Percentiles rank a stretch among this genome's conserved stretches.
These are phyloP conservation scores for Aulographum hederae DNA, from an alignment of 2,329 filamentous ascomycete genomes.

Conservation along the genomic window DNA sequence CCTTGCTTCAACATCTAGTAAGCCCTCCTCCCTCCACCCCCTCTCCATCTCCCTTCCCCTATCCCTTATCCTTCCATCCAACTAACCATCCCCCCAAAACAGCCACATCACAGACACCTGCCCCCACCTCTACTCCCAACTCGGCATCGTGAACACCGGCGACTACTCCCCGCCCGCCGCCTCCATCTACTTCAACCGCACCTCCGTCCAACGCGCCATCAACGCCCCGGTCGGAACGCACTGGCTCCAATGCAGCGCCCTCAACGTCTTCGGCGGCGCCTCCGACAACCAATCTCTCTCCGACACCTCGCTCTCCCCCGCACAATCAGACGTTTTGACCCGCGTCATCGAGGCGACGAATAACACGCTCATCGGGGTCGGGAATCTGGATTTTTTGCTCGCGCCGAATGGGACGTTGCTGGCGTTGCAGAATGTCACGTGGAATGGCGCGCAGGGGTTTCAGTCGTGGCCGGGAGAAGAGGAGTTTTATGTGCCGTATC, in stretches of 20 bases:
- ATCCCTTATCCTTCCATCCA: slow-evolving; percentile 10
- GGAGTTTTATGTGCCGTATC: slow-evolving; percentile 25
- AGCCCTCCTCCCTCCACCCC: slow-evolving; percentile 23
- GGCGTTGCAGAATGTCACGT: slow-evolving; percentile 35
- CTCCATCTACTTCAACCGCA: slow-evolving; percentile 31
- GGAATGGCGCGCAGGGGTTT: slow-evolving; percentile 30
- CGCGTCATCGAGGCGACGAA: slow-evolving; percentile 33
- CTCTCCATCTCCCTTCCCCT: no score
- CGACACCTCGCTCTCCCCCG: slow-evolving; percentile 21
- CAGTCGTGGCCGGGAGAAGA: slow-evolving; percentile 19
- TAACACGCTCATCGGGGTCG: slow-evolving; percentile 30
- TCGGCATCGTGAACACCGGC: slow-evolving; percentile 19
- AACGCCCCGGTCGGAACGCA: slow-evolving; percentile 25
- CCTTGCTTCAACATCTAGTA: slow-evolving; percentile 35
- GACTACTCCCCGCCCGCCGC: slow-evolving; percentile 21
- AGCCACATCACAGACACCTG: slow-evolving; percentile 22
- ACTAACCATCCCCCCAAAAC: no score
- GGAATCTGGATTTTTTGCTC: slow-evolving; percentile 30
- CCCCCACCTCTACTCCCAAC: slow-evolving; percentile 19
- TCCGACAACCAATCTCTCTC: slow-evolving; percentile 8
- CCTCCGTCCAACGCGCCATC: slow-evolving; percentile 30
- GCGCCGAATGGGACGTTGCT: slow-evolving; percentile 32
- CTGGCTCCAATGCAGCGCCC: slow-evolving; percentile 21
- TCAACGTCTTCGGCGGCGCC: slow-evolving; percentile 22
- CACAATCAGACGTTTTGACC: slow-evolving; percentile 22